Evolutionary conservation across 345 rosid species (phyloP), one percentile per base, ranked within the genome.

Genomic region (Boechera stricta): DNA sequence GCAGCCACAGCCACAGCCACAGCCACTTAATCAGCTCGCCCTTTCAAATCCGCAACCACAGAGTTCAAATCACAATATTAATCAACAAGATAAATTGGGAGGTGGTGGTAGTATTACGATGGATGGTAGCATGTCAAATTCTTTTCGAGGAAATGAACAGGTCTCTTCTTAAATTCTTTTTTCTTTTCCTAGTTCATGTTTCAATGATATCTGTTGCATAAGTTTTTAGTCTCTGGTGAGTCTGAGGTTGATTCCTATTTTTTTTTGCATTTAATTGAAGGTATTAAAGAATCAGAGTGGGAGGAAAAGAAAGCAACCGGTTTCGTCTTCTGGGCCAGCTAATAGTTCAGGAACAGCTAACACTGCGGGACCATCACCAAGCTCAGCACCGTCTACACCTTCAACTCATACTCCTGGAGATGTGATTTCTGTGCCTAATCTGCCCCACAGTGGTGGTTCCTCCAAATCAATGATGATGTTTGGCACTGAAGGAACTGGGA

Each of bases 341-440:
- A 95, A 92, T 83, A 95, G 99, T 83, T 81, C 99, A 4, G 99
- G 99, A 76, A 95, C 99, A 78, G 99, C 96, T 51, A 95, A 95
- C 81, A 95, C 99, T 10, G 86, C 97, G 0, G 99, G 99, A 60
- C 99, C 99, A 8, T 95, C 99, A 74, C 99, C 99, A 16, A 89
- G 99, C 84, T 95, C 99, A 68, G 98, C 98, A 24, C 98, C 99
- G 42, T 95, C 99, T 53, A 95, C 99, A 5, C 98, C 99, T 18
- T 95, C 99, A 71, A 92, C 98, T 64, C 98, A 92, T 79, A 92
- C 96, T 48, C 93, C 99, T 64, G 90, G 97, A 75, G 99, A 95
- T 86, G 97, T 86, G 81, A 85, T 91, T 76, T 89, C 97, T 6
- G 84, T 94, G 89, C 89, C 99, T 71, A 85, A 92, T 82, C 63